Percentiles rank a stretch among this genome's conserved stretches.
Evolutionary conservation across 2,329 filamentous ascomycete genomes (phyloP).

Genomic region (Nemania serpens): DNA sequence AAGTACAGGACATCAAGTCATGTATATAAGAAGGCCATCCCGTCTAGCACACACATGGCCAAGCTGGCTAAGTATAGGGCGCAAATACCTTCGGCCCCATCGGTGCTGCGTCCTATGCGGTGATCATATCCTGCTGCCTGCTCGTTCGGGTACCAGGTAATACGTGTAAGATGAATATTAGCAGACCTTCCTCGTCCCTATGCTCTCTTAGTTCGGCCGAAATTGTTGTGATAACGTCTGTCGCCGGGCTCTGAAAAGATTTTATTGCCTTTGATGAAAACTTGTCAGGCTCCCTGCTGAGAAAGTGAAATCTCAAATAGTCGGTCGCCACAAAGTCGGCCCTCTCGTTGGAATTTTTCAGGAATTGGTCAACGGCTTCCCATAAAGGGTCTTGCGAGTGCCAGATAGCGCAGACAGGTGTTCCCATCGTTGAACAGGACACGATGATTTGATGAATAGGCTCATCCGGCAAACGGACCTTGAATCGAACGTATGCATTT

Average conservation of each 20-base stretch:
- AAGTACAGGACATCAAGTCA: no score
- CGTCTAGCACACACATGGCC: neutral
- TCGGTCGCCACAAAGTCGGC: conserved; percentile 8
- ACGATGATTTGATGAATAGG: neutral
- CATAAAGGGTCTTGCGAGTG: neutral
- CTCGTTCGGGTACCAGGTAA: neutral
- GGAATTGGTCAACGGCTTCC: neutral
- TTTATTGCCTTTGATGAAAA: neutral
- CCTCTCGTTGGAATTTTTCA: neutral
- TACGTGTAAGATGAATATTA: neutral
- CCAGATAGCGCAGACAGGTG: conserved; percentile 4
- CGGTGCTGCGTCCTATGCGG: neutral
- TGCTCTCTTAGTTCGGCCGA: neutral
- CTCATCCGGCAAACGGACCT: neutral
- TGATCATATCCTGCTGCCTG: neutral
- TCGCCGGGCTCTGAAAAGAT: neutral
- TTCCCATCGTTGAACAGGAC: conserved; percentile 8
- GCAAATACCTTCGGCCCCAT: neutral
- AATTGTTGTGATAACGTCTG: neutral
- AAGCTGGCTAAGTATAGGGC: neutral
- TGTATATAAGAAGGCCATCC: no score
- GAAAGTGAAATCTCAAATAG: neutral
- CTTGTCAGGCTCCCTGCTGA: neutral
- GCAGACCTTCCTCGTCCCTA: neutral
- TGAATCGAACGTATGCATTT: conserved; percentile 13